These are phyloP conservation scores for Canariomyces notabilis DNA, from an alignment of 2,329 filamentous ascomycete genomes.

Conservation along the genomic window DNA sequence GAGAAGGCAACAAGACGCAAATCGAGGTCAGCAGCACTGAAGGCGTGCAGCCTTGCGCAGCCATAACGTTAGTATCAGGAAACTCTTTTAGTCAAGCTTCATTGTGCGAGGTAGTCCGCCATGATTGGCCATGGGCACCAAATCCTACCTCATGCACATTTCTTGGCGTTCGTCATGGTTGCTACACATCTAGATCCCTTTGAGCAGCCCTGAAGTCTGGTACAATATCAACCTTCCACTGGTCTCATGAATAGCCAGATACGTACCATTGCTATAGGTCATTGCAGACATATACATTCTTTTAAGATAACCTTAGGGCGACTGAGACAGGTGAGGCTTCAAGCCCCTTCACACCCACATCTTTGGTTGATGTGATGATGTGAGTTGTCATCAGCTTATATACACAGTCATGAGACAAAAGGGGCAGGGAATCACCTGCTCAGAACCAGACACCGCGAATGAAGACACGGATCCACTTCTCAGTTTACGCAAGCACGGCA, in stretches of 20 bases:
- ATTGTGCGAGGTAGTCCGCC: neutral
- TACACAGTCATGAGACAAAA: too few species aligned
- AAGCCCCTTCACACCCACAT: neutral
- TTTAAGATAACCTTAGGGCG: too few species aligned
- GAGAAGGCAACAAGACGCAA: neutral
- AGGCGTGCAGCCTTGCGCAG: neutral
- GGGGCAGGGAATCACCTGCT: neutral
- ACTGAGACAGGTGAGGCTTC: too few species aligned
- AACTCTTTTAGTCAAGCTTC: neutral
- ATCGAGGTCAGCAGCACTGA: neutral
- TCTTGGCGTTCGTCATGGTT: neutral
- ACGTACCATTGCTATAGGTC: neutral
- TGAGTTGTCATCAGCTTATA: neutral
- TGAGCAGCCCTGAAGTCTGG: neutral
- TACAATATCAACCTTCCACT: neutral
- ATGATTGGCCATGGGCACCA: neutral
- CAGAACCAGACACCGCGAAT: neutral
- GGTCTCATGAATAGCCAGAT: neutral
- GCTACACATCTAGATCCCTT: neutral
- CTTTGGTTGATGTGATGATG: neutral
- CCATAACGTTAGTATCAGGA: too few species aligned
- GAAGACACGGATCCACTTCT: conserved; percentile 12
- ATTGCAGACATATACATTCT: neutral
- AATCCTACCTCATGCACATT: neutral
- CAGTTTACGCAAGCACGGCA: conserved; percentile 3